These are phyloP conservation scores for Alternaria sp. DNA, from an alignment of 2,329 filamentous ascomycete species.

Conservation along the genomic window DNA sequence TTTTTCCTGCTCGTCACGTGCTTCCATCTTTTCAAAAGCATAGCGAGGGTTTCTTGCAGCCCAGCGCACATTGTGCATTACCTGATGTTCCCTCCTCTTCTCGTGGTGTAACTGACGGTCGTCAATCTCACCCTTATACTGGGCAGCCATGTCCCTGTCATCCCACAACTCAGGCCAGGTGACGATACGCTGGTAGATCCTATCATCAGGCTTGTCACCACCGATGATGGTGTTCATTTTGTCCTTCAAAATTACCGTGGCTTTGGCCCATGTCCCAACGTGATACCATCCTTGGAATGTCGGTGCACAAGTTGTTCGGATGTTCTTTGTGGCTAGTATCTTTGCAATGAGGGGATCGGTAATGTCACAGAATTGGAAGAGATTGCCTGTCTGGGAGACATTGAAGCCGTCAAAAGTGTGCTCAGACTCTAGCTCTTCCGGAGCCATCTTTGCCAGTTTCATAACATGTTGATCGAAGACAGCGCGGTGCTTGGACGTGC, in stretches of 20 bases:
- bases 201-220: constrained; percentile 43
- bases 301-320: constrained; percentile 55
- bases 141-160: constrained; percentile 39
- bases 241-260: constrained; percentile 85
- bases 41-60: constrained; percentile 46
- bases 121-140: constrained; percentile 40
- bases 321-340: constrained; percentile 70
- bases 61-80: constrained; percentile 44
- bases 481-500: constrained; percentile 35
- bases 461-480: constrained; percentile 38
- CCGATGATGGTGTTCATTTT: constrained; percentile 67
- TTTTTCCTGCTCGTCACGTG: constrained; percentile 5
- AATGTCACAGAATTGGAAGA: constrained; percentile 95
- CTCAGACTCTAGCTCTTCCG: constrained; percentile 35
- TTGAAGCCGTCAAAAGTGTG: constrained; percentile 86
- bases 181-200: constrained; percentile 42
- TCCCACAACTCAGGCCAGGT: constrained; percentile 47
- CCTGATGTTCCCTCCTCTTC: constrained; percentile 39
- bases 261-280: constrained; percentile 81
- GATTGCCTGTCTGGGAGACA: constrained; percentile 80
- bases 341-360: constrained; percentile 76
- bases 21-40: constrained; percentile 45
- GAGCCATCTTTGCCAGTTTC: constrained; percentile 31
- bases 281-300: constrained; percentile 80
- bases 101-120: constrained; percentile 32